Percentiles rank a stretch among this genome's conserved stretches.
phyloP scores from a whole-genome alignment of 495 filamentous ascomycete species.

The Collariella sp. region DNA sequence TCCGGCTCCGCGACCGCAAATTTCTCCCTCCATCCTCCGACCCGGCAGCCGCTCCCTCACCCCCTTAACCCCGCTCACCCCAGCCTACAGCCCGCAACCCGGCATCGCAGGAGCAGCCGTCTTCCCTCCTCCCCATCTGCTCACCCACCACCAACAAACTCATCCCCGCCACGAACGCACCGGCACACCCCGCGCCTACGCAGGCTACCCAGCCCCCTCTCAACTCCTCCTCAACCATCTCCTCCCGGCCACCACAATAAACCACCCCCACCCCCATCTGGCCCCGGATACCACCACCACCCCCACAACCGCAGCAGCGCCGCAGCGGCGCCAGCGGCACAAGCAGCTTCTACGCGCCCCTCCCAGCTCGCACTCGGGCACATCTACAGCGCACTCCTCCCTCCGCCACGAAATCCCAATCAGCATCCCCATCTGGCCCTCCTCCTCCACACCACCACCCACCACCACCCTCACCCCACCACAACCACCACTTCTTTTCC shows the following conservation, averaged over 20 bases:
- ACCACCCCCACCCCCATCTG: not conserved
- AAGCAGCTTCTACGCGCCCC: constrained; percentile 3
- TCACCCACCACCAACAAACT: constrained; percentile 28
- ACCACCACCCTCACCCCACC: not conserved
- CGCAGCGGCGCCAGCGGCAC: not conserved
- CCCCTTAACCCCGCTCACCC: constrained; percentile 23
- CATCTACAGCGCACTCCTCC: constrained; percentile 12
- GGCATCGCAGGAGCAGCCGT: constrained; percentile 1
- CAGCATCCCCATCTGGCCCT: not conserved
- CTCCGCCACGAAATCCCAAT: constrained; percentile 15
- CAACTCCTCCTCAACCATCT: not conserved
- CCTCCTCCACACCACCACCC: not conserved
- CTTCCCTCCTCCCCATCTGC: constrained; percentile 23
- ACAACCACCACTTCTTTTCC: not conserved
- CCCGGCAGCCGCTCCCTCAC: constrained; percentile 23
- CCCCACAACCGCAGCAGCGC: not conserved
- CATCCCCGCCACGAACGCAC: constrained; percentile 21
- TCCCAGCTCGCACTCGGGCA: not conserved
- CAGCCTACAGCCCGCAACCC: constrained; percentile 18
- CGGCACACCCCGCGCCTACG: not conserved
- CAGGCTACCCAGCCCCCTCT: not conserved
- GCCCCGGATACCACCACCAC: not conserved
- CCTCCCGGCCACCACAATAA: not conserved
- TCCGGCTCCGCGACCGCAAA: constrained; percentile 37
- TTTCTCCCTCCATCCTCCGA: constrained; percentile 33